Evolutionary conservation across 2,329 filamentous ascomycete genomes (phyloP).

Genomic region (Amesomyces nigricolor): DNA sequence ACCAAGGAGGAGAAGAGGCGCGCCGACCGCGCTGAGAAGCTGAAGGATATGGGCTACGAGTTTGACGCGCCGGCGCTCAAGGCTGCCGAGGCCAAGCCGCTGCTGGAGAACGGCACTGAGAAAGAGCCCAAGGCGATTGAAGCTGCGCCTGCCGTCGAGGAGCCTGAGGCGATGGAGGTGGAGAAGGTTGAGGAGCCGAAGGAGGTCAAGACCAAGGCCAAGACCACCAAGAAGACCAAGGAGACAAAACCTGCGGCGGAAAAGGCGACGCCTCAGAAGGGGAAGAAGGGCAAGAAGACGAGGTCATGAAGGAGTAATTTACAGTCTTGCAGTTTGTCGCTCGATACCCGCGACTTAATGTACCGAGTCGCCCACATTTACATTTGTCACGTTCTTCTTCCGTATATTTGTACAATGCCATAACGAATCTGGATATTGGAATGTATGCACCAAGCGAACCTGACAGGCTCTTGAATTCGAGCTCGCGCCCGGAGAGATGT

Average conservation of each 20-base stretch:
- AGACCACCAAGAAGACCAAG: conserved; percentile 18
- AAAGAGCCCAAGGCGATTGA: conserved; percentile 37
- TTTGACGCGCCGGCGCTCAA: conserved; percentile 71
- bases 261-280: conserved; percentile 28
- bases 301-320: conserved; percentile 21
- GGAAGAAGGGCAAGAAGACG: conserved; percentile 33
- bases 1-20: conserved; percentile 67
- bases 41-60: conserved; percentile 79
- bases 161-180: conserved; percentile 21
- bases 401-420: neutral
- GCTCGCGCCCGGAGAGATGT: conserved; percentile 39
- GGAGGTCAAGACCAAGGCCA: conserved; percentile 21
- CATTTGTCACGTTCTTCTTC: neutral
- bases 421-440: neutral
- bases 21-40: conserved; percentile 61
- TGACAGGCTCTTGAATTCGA: conserved; percentile 38
- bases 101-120: conserved; percentile 34
- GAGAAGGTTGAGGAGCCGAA: conserved; percentile 18
- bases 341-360: conserved; percentile 16
- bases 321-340: conserved; percentile 6
- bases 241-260: conserved; percentile 33
- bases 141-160: conserved; percentile 25
- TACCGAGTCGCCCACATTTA: neutral
- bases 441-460: conserved; percentile 62
- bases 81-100: conserved; percentile 33